phyloP scores from a whole-genome alignment of 768 basidiomycete genomes.

The Mycena filopes region DNA sequence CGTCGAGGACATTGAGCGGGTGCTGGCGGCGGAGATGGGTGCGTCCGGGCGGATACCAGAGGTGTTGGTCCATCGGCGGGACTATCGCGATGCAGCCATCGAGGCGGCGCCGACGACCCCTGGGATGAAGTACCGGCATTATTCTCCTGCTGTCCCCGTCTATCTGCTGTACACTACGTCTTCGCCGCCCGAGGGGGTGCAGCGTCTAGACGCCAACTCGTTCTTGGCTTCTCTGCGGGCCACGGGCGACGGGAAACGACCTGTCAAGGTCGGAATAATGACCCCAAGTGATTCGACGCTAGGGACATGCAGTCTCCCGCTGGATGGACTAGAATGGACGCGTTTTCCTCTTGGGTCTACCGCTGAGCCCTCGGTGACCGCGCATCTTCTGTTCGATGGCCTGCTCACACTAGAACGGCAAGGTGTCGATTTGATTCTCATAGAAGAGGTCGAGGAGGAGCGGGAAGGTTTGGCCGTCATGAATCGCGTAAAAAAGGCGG shows the following conservation, averaged over 20 bases:
- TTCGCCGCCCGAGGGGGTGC: slow-evolving; percentile 49
- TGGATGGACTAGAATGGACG: slow-evolving; percentile 62
- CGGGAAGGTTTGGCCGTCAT: slow-evolving; percentile 92
- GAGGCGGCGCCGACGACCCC: slow-evolving; percentile 92
- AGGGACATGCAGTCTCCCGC: slow-evolving; percentile 44
- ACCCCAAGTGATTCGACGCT: slow-evolving; percentile 68
- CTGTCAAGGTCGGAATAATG: slow-evolving; percentile 74
- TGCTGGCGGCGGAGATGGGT: slow-evolving; percentile 55
- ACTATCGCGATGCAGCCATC: slow-evolving; percentile 75
- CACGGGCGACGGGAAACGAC: slow-evolving; percentile 17
- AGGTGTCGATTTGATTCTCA: slow-evolving; percentile 83
- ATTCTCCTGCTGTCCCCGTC: slow-evolving; percentile 91
- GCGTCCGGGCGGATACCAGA: slow-evolving; percentile 51
- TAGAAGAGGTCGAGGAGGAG: slow-evolving; percentile 85
- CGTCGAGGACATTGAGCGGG: slow-evolving; percentile 83
- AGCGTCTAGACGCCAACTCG: slow-evolving; percentile 42
- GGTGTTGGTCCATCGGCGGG: slow-evolving; percentile 83
- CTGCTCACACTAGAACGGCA: slow-evolving; percentile 80
- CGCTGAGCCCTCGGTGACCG: slow-evolving; percentile 72
- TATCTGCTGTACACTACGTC: slow-evolving; percentile 70
- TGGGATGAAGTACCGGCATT: slow-evolving; percentile 99
- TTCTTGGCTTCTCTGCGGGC: slow-evolving; percentile 58
- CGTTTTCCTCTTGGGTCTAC: slow-evolving; percentile 62
- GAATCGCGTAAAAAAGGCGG: slow-evolving; percentile 94
- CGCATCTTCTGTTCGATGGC: slow-evolving; percentile 88